Evolutionary conservation across 768 basidiomycete species (phyloP).

Genomic region (Galerina marginata): DNA sequence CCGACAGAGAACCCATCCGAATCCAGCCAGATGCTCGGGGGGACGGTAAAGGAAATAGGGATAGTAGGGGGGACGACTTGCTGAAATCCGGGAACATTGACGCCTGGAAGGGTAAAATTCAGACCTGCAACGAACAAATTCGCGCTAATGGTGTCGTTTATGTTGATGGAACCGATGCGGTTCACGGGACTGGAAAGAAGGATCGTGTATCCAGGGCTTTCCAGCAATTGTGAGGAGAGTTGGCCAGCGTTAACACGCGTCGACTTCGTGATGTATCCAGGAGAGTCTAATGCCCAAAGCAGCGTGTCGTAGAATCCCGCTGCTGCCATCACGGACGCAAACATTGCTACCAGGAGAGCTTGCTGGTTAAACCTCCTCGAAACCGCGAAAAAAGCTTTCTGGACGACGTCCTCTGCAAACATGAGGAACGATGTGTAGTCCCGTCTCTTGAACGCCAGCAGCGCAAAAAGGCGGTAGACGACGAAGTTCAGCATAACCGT

Average conservation of each 20-base stretch:
- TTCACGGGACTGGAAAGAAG: conserved; percentile 16
- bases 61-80: conserved; percentile 10
- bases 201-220: conserved; percentile 18
- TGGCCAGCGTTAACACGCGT: not conserved
- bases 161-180: conserved; percentile 15
- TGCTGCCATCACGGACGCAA: conserved; percentile 14
- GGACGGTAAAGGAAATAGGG: conserved; percentile 1
- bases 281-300: conserved; percentile 26
- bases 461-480: conserved; percentile 18
- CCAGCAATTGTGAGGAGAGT: conserved; percentile 12
- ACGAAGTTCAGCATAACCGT: conserved; percentile 19
- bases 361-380: conserved; percentile 16
- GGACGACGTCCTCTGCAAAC: conserved; percentile 25
- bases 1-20: conserved; percentile 22
- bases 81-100: not conserved
- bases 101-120: conserved; percentile 24
- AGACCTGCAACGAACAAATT: conserved; percentile 21
- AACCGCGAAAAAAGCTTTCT: conserved; percentile 16
- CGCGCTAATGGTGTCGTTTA: conserved; percentile 18
- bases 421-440: conserved; percentile 28
- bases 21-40: conserved; percentile 25
- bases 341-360: conserved; percentile 19
- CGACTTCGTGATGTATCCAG: conserved; percentile 22
- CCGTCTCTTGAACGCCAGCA: conserved; percentile 14
- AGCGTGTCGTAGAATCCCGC: conserved; percentile 26